Conservation (phyloP, 2,329 filamentous ascomycete genomes). For the Colletotrichum ledebouriae region DNA sequence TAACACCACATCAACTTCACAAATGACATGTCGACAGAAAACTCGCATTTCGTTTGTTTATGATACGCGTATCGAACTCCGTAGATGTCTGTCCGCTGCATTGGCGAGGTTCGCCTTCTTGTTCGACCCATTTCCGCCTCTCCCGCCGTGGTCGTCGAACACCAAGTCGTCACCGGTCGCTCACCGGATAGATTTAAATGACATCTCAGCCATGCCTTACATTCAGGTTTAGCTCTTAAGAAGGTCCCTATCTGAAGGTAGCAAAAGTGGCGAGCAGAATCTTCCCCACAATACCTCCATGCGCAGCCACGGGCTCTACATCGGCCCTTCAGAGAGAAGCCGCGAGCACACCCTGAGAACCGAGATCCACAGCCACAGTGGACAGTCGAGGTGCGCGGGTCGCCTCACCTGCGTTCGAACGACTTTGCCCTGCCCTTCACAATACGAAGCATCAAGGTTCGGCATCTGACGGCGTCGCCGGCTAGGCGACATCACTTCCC, state of each 20-base stretch:
- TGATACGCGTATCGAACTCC: neutral
- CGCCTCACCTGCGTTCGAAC: neutral
- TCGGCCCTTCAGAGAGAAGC: conserved; percentile 24
- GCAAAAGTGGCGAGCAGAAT: conserved; percentile 36
- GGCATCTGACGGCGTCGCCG: conserved; percentile 5
- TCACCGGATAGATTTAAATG: neutral
- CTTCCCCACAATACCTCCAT: conserved; percentile 15
- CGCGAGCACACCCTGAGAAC: conserved; percentile 28
- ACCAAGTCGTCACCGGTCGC: neutral
- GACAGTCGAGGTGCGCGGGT: neutral
- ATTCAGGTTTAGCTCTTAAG: conserved; percentile 14
- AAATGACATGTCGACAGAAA: neutral
- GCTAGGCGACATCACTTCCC: neutral
- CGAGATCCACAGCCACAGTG: conserved; percentile 11
- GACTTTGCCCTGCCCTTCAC: neutral
- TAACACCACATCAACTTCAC: conserved; percentile 10
- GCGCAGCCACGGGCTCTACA: conserved; percentile 11
- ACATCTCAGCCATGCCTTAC: conserved; percentile 10
- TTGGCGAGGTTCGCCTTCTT: conserved; percentile 1
- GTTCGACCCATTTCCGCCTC: neutral
- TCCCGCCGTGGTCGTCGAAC: neutral
- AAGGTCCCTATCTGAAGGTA: neutral
- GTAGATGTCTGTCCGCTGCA: neutral
- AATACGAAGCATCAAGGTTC: conserved; percentile 3
- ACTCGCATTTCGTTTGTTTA: neutral